Evolutionary conservation across 768 basidiomycete species (phyloP).

Genomic region (Agaricus blazei): DNA sequence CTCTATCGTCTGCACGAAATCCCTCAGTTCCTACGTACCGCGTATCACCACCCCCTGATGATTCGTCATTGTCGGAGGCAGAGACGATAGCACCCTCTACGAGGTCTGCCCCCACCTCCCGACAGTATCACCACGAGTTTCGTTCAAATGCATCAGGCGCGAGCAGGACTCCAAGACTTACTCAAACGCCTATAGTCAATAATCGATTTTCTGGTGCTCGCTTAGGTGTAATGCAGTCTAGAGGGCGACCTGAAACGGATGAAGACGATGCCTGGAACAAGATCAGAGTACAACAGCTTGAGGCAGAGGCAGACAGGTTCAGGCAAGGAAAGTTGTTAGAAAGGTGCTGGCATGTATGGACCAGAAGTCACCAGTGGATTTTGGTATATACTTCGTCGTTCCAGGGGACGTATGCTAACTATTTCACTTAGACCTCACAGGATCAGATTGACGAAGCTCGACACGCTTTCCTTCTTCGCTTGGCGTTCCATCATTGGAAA

Average conservation of each 20-base stretch:
- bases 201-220: slow-evolving; percentile 22
- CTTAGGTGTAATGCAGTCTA: slow-evolving; percentile 18
- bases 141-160: background rate
- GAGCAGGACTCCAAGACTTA: background rate
- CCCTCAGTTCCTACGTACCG: background rate
- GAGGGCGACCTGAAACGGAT: slow-evolving; percentile 48
- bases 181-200: background rate
- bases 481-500: slow-evolving; percentile 60
- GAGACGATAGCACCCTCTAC: background rate
- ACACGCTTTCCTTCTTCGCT: slow-evolving; percentile 57
- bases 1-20: background rate
- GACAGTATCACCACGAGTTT: background rate
- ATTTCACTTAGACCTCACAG: slow-evolving; percentile 55
- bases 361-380: slow-evolving; percentile 66
- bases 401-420: background rate
- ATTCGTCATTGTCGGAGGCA: slow-evolving; percentile 1
- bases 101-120: background rate
- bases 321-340: slow-evolving; percentile 58
- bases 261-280: slow-evolving; percentile 78
- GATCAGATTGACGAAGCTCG: slow-evolving; percentile 66
- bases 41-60: background rate
- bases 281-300: slow-evolving; percentile 64
- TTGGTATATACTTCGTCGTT: slow-evolving; percentile 40
- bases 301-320: slow-evolving; percentile 67
- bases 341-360: slow-evolving; percentile 76